A percentile compares a stretch with the other conserved stretches of the same genome.
Evolutionary conservation across 768 basidiomycete species (phyloP).

Genomic region (Dentipellis fragilis): DNA sequence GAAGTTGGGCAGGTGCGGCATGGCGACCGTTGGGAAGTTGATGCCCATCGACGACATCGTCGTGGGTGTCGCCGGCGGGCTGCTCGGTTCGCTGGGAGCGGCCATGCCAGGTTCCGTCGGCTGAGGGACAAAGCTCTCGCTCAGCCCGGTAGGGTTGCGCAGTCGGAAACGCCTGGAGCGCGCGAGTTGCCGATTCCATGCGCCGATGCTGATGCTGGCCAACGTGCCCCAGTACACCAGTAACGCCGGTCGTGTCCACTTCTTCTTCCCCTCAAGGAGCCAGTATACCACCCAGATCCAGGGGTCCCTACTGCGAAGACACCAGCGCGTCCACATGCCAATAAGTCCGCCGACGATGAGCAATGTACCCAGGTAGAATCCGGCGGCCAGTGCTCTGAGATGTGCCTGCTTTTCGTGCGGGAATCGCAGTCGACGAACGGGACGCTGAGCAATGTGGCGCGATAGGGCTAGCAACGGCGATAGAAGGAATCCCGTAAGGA

Average conservation of each 20-base stretch:
- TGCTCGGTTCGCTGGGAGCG: conserved; percentile 4
- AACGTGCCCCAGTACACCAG: conserved; percentile 80
- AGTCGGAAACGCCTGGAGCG: conserved; percentile 61
- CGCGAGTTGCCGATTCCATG: conserved; percentile 88
- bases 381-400: conserved; percentile 73
- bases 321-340: conserved; percentile 90
- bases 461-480: conserved; percentile 89
- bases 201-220: conserved; percentile 78
- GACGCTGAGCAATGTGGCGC: conserved; percentile 82
- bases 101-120: not conserved
- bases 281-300: conserved; percentile 81
- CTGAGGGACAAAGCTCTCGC: not conserved
- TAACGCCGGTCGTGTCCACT: conserved; percentile 73
- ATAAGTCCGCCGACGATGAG: conserved; percentile 75
- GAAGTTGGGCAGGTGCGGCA: conserved; percentile 41
- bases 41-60: conserved; percentile 4
- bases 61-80: conserved; percentile 5
- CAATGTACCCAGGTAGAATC: conserved; percentile 70
- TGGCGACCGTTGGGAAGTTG: conserved; percentile 21
- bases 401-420: conserved; percentile 79
- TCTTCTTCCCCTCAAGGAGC: conserved; percentile 61
- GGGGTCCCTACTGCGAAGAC: conserved; percentile 69
- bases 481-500: conserved; percentile 90
- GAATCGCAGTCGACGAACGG: conserved; percentile 67
- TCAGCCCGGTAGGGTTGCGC: conserved; percentile 16